A percentile compares a stretch with the other conserved stretches of the same genome.
phyloP scores from a whole-genome alignment of 2,329 filamentous ascomycete genomes.

The Sporothrix pallida region DNA sequence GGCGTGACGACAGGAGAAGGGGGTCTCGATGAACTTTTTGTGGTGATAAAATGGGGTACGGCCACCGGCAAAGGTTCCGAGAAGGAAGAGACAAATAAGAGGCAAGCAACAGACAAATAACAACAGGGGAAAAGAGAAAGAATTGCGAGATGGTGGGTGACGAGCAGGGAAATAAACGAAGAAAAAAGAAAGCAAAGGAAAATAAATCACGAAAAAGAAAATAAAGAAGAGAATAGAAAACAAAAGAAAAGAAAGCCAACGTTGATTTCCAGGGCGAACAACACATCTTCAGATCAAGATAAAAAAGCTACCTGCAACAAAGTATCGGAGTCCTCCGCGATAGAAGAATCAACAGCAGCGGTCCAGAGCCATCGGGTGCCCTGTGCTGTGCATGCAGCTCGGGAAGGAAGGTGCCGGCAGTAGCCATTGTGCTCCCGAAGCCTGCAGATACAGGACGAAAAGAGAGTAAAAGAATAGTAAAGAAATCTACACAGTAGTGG shows the following conservation, averaged over 20 bases:
- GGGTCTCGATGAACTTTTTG: background rate
- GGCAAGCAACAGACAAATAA: background rate
- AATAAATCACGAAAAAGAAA: background rate
- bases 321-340: conserved; percentile 3
- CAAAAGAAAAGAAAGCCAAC: too few species aligned
- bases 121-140: background rate
- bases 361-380: conserved; percentile 22
- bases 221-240: background rate
- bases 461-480: background rate
- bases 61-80: conserved; percentile 19
- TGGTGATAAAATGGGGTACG: background rate
- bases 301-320: background rate
- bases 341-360: background rate
- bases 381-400: conserved; percentile 32
- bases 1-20: background rate
- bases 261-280: too few species aligned
- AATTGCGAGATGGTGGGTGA: background rate
- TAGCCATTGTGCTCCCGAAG: conserved; percentile 11
- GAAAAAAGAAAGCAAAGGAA: background rate
- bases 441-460: background rate
- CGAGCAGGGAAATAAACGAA: background rate
- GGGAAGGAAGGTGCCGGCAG: conserved; percentile 29
- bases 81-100: background rate
- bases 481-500: background rate
- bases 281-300: background rate